Conservation (phyloP, 345 rosid genomes). For the Pistacia vera region DNA sequence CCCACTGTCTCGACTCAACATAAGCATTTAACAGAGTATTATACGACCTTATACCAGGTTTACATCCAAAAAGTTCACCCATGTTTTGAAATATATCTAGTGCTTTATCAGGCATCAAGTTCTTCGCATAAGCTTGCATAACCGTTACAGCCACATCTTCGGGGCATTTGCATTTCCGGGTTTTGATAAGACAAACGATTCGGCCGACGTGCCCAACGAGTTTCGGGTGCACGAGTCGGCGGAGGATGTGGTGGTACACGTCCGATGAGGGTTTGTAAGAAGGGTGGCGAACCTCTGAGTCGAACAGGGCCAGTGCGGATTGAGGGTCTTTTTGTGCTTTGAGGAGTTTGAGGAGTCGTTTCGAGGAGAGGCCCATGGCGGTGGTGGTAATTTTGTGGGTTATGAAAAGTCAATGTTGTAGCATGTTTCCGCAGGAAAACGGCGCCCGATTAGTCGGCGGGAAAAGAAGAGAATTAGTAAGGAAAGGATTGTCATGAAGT, state of each 20-base stretch:
- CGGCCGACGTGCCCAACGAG: conserved; percentile 50
- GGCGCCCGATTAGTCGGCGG: not conserved
- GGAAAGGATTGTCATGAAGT: not conserved
- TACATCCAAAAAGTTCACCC: conserved; percentile 69
- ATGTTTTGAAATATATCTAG: conserved; percentile 61
- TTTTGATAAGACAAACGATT: conserved; percentile 56
- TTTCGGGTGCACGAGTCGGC: conserved; percentile 56
- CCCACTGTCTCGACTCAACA: conserved; percentile 59
- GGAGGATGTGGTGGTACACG: conserved; percentile 81
- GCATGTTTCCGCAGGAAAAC: conserved; percentile 2
- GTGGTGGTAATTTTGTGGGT: conserved; percentile 1
- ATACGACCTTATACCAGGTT: conserved; percentile 71
- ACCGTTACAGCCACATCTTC: conserved; percentile 77
- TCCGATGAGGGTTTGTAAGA: conserved; percentile 54
- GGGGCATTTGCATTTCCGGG: conserved; percentile 63
- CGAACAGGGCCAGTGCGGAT: conserved; percentile 62
- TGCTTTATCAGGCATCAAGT: conserved; percentile 64
- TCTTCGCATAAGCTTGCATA: conserved; percentile 63
- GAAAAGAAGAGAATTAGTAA: not conserved
- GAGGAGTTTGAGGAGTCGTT: conserved; percentile 61
- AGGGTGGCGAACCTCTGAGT: conserved; percentile 61
- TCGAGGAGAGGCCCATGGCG: conserved; percentile 65
- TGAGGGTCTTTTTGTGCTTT: conserved; percentile 55
- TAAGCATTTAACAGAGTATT: conserved; percentile 68
- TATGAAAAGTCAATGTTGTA: conserved; percentile 22